phyloP scores from a whole-genome alignment of 2,329 filamentous ascomycete genomes.

The Ascochyta pisi region DNA sequence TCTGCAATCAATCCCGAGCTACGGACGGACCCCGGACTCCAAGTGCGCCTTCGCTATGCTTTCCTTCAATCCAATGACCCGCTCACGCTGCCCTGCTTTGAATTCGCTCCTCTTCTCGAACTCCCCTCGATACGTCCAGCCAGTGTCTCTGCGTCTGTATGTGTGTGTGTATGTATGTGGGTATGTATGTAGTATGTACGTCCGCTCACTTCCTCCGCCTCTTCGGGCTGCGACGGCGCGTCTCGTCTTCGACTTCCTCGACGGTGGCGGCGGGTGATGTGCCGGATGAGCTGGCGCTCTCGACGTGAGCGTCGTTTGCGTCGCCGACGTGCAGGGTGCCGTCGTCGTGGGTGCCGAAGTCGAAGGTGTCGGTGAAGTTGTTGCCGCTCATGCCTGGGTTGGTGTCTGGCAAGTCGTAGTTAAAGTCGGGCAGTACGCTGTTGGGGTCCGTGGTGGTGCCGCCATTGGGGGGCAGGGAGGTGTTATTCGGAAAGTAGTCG shows the following conservation, averaged over 20 bases:
- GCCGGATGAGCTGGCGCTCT: constrained; percentile 51
- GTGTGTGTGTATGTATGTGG: no score
- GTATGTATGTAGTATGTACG: background rate
- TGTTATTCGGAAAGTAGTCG: constrained; percentile 57
- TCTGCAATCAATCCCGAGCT: no score
- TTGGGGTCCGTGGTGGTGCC: constrained; percentile 2
- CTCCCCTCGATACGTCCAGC: no score
- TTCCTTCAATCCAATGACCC: no score
- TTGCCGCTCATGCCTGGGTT: constrained; percentile 11
- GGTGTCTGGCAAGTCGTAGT: constrained; percentile 29
- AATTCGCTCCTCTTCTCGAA: no score
- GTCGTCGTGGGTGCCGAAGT: constrained; percentile 13
- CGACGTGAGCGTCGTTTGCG: constrained; percentile 40
- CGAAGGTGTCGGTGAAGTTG: constrained; percentile 10
- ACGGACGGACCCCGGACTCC: background rate
- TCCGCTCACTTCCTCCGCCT: constrained; percentile 34
- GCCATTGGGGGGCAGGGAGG: background rate
- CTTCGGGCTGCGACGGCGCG: constrained; percentile 37
- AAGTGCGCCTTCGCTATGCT: constrained; percentile 9
- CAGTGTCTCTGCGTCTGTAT: no score
- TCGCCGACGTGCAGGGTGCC: constrained; percentile 13
- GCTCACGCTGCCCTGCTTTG: no score
- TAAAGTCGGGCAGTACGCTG: constrained; percentile 34
- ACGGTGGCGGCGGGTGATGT: constrained; percentile 49
- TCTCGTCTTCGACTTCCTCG: constrained; percentile 47